Base-by-base conservation (phyloP, 2,329 filamentous ascomycete species). In the Penicillium vulpinum region DNA sequence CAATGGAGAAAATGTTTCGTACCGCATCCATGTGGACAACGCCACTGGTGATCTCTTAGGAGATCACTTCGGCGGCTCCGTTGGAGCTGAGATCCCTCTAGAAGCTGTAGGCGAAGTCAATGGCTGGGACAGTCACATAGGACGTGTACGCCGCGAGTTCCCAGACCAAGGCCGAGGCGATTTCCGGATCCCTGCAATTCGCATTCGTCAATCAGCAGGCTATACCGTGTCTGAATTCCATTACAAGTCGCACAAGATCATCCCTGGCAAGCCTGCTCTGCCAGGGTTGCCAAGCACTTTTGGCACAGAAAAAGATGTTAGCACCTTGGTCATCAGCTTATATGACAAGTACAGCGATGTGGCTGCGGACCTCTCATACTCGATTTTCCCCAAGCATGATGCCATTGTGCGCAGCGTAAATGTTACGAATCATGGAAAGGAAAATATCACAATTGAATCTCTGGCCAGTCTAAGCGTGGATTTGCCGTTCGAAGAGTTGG, bases 131-230 rank as follows among this genome's bases (percentile, higher is more conserved):
- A 73, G 79, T 31, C 66, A 77, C 47, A 70, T 79, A 35, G 80
- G 79, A 11, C 83, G 82, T 40, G 67, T 80, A 16, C 80, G 83
- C 16, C 81, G 86, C 28, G 86, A 88, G 66, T 87, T 86, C 52
- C 86, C 86, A 2, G 85, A 88, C 57, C 74, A 85, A 5, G 85
- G 86, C 1, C 80, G 85, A 8, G 85, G 85, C 16, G 86, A 88
- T 65, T 85, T 86, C 61, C 80, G 86, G 4, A 73, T 81, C 3
- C 86, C 86, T 0, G 85, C 86, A 0, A 78, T 88, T 13, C 81
- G 83, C 36, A 84, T 88, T 62, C 77, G 78, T 51, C 85, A 88
- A 63, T 73, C 80, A 2, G 78, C 78, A 16, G 85, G 85, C 29
- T 79, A 84, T 57, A 86, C 84, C 0, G 79, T 88, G 15, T 83